phyloP scores from a whole-genome alignment of 225 moss, liverwort and hornwort genomes.

The Antitrichia curtipendula region DNA sequence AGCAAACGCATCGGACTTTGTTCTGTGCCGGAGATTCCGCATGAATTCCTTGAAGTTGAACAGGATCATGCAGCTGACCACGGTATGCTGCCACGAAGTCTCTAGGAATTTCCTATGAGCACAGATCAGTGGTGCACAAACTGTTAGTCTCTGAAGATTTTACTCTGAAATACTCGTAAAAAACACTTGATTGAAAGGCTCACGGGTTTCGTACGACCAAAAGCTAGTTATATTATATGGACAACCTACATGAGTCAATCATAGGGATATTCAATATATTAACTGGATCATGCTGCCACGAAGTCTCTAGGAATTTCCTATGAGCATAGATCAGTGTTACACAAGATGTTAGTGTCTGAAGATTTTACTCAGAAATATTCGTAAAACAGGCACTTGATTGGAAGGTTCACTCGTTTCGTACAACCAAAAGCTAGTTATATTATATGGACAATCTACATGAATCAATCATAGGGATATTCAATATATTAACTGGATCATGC shows the following conservation, averaged over 20 bases:
- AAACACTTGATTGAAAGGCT: neutral
- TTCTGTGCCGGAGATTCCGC: neutral
- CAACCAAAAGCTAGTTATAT: neutral
- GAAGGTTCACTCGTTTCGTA: neutral
- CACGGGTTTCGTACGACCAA: neutral
- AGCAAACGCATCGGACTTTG: neutral
- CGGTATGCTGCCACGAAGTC: neutral
- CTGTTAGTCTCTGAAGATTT: neutral
- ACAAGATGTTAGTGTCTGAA: neutral
- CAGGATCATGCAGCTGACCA: neutral
- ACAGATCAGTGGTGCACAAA: neutral
- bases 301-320: constrained; percentile 8
- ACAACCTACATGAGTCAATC: neutral
- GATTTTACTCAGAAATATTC: no score
- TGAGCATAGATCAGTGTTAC: neutral
- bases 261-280: neutral
- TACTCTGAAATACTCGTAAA: neutral
- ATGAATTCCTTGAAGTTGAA: constrained; percentile 11
- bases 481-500: neutral
- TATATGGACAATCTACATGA: neutral
- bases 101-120: neutral
- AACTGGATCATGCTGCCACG: neutral
- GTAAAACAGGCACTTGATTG: neutral
- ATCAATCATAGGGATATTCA: neutral
- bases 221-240: no score